Evolutionary conservation across 108 stramenopile species (phyloP), one percentile per base, ranked within the genome.

Genomic region (Nitzschia sp.): DNA sequence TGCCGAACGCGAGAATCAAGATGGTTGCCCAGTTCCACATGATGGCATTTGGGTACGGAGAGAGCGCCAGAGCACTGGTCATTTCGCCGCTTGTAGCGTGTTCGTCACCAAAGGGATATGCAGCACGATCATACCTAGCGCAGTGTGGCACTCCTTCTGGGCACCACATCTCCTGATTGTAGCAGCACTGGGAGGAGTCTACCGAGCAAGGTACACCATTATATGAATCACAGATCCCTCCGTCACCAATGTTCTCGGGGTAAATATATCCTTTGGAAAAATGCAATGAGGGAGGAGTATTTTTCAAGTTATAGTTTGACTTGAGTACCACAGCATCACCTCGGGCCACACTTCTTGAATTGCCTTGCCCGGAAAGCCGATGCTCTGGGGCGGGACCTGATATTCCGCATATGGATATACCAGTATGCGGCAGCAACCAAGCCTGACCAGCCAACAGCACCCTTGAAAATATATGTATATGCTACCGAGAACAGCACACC

Each of bases 401-500:
- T 69, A 35, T 26, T 72, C 48, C 18, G n/a, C n/a, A 78, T 84
- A 23, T 28, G 31, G 46, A 84, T 80, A 59, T 86, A 60, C 56
- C 73, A 90, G 61, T 66, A 86, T 30, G 85, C 81, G 27, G 70
- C 58, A 54, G 70, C 55, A 25, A 77, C 24, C 27, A 81, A 73
- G 45, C 91, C 91, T 8, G 74, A 61, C 80, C 88, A 83, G 53
- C 92, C 92, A 17, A 88, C 42, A 29, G 74, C 34, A 47, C 75
- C 87, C 74, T 89, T 82, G 3, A 75, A 56, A 11, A 90, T 84
- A 71, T 93, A 88, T 27, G 88, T 83, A 51, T 90, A 90, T 13
- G 87, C 89, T 0, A 93, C 89, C 15, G 80, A 79, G 54, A 87
- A 83, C 0, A 93, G 70, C 59, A 88, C 91, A 54, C 91, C 91